Evolutionary conservation across 345 rosid genomes (phyloP).

Genomic region (Aethionema arabicum): DNA sequence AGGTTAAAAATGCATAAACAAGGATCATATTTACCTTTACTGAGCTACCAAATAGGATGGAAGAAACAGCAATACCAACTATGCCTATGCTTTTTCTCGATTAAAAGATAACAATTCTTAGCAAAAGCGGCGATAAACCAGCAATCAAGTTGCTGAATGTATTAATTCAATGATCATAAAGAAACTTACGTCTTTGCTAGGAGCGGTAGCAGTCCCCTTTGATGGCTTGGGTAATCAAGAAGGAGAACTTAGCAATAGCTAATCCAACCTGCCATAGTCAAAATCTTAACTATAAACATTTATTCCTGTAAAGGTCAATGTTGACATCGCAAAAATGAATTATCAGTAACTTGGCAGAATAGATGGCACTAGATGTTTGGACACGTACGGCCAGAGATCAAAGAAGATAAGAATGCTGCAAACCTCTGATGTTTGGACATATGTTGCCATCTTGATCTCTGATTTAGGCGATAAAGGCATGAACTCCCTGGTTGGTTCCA

Average conservation of each 20-base stretch:
- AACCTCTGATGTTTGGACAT: conserved; percentile 84
- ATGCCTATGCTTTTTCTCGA: not conserved
- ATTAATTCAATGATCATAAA: not conserved
- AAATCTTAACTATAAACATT: conserved; percentile 6
- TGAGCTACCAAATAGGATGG: conserved; percentile 35
- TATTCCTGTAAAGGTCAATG: conserved; percentile 13
- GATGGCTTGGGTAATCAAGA: conserved; percentile 96
- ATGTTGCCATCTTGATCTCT: conserved; percentile 73
- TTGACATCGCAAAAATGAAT: conserved; percentile 4
- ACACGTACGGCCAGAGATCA: conserved; percentile 89
- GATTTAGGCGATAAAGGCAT: conserved; percentile 85
- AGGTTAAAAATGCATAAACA: not conserved
- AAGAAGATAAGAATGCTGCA: conserved; percentile 92
- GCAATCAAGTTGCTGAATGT: not conserved
- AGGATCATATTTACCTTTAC: conserved; percentile 49
- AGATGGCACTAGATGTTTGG: conserved; percentile 59
- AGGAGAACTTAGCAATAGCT: conserved; percentile 73
- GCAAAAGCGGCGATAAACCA: not conserved
- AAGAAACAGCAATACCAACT: not conserved
- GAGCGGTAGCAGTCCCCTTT: conserved; percentile 85
- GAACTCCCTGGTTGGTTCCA: conserved; percentile 86
- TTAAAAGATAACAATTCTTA: too few species aligned
- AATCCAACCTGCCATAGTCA: conserved; percentile 58
- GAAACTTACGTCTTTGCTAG: conserved; percentile 83
- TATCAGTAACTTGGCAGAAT: conserved; percentile 64